phyloP scores from a whole-genome alignment of 2,329 filamentous ascomycete species.

The Botrytis galanthina region DNA sequence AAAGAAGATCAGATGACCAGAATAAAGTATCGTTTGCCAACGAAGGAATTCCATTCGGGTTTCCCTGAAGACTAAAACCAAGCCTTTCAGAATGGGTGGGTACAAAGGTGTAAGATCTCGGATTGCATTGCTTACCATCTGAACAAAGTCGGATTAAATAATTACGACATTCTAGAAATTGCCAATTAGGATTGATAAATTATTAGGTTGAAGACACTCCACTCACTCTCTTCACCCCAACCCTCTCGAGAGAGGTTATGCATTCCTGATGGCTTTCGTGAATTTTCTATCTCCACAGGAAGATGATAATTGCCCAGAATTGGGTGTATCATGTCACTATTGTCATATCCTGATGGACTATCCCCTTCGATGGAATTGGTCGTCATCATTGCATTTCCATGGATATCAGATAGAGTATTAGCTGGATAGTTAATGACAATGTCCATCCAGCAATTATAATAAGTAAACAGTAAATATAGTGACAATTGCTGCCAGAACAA shows the following conservation, averaged over 20 bases:
- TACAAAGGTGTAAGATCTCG: neutral
- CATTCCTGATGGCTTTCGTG: conserved; percentile 20
- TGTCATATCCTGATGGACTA: neutral
- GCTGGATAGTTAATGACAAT: neutral
- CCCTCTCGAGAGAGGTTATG: conserved; percentile 24
- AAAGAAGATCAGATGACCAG: neutral
- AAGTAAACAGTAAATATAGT: neutral
- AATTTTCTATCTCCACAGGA: conserved; percentile 21
- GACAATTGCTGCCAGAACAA: neutral
- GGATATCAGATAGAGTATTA: too few relatives aligned
- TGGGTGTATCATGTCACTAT: conserved; percentile 1
- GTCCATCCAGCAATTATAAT: neutral
- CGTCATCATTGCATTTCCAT: neutral
- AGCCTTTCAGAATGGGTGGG: neutral
- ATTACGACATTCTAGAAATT: conserved; percentile 45
- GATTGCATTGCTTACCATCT: conserved; percentile 4
- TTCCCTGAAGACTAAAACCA: neutral
- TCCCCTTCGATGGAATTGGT: neutral
- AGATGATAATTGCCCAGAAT: conserved; percentile 17
- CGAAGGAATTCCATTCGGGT: neutral
- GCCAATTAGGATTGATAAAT: conserved; percentile 5
- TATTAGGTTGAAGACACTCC: neutral
- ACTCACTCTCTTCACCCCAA: conserved; percentile 29
- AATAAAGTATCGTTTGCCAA: too few relatives aligned
- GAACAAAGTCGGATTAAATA: conserved; percentile 45